Evolutionary conservation across 2,329 filamentous ascomycete species (phyloP).

Genomic region (Ophidiomyces ophidiicola): DNA sequence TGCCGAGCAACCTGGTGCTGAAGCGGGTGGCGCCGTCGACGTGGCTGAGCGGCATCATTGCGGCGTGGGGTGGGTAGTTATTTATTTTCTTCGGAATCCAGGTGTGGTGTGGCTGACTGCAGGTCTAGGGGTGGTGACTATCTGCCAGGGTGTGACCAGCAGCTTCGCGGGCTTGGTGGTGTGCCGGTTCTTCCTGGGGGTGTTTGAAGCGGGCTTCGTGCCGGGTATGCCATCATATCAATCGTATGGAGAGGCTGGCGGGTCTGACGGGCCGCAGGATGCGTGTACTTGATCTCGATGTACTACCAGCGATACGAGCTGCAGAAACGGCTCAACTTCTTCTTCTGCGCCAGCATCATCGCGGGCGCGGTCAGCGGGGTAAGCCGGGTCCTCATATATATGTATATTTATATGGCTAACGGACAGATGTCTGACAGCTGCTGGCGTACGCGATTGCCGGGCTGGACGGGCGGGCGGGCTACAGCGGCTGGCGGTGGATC

Average conservation of each 20-base stretch:
- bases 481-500: conserved; percentile 36
- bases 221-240: conserved; percentile 20
- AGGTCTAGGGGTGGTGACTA: conserved; percentile 31
- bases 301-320: conserved; percentile 31
- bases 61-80: conserved; percentile 22
- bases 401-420: conserved; percentile 6
- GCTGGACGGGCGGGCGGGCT: conserved; percentile 32
- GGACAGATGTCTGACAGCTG: conserved; percentile 18
- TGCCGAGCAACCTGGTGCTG: conserved; percentile 38
- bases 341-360: conserved; percentile 27
- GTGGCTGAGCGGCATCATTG: conserved; percentile 34
- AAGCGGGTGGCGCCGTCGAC: conserved; percentile 32
- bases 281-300: conserved; percentile 24
- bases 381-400: conserved; percentile 12
- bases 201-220: conserved; percentile 30
- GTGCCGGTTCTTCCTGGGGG: conserved; percentile 27
- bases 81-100: not conserved
- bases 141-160: conserved; percentile 33
- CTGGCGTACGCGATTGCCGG: conserved; percentile 34
- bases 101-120: not conserved
- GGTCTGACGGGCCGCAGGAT: conserved; percentile 15
- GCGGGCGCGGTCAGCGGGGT: conserved; percentile 32
- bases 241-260: not conserved
- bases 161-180: conserved; percentile 31
- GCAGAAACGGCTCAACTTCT: conserved; percentile 29